phyloP scores from a whole-genome alignment of 1,284 basidiomycete genomes.

The Sporisorium reilianum region DNA sequence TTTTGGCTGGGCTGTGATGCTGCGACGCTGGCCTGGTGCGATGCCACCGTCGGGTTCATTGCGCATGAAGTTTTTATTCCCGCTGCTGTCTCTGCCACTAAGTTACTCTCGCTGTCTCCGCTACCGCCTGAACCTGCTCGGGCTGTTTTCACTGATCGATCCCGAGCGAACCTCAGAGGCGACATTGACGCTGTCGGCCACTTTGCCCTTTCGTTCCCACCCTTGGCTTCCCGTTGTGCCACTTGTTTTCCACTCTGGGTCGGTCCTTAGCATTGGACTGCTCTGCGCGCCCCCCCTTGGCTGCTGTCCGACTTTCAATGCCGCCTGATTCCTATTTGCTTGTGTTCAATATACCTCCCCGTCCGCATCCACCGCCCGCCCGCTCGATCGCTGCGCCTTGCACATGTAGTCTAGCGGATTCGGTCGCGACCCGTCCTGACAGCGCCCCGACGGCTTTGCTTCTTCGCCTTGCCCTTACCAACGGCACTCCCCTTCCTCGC shows the following conservation, averaged over 20 bases:
- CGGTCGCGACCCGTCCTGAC: neutral
- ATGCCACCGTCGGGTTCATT: neutral
- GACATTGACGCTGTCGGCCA: neutral
- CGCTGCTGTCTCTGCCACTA: neutral
- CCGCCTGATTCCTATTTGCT: neutral
- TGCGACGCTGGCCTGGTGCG: neutral
- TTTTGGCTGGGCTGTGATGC: neutral
- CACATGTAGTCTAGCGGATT: neutral
- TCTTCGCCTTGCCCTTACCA: no score
- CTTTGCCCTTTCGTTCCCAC: conserved; percentile 4
- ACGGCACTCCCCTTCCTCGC: no score
- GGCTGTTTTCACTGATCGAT: neutral
- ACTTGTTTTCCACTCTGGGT: neutral
- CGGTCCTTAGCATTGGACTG: neutral
- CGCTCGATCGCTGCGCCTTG: neutral
- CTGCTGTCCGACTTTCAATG: neutral
- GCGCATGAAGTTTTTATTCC: neutral
- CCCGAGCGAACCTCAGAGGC: conserved; percentile 4
- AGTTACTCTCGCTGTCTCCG: neutral
- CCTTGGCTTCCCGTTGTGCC: conserved; percentile 1
- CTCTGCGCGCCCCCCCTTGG: conserved; percentile 1
- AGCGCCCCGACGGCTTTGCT: neutral
- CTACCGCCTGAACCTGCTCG: neutral
- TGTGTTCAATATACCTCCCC: conserved; percentile 10
- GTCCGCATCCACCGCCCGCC: conserved; percentile 6